A percentile compares a stretch with the other conserved stretches of the same genome.
phyloP scores from a whole-genome alignment of 2,329 filamentous ascomycete species.

The Dactylonectria estremocensis region DNA sequence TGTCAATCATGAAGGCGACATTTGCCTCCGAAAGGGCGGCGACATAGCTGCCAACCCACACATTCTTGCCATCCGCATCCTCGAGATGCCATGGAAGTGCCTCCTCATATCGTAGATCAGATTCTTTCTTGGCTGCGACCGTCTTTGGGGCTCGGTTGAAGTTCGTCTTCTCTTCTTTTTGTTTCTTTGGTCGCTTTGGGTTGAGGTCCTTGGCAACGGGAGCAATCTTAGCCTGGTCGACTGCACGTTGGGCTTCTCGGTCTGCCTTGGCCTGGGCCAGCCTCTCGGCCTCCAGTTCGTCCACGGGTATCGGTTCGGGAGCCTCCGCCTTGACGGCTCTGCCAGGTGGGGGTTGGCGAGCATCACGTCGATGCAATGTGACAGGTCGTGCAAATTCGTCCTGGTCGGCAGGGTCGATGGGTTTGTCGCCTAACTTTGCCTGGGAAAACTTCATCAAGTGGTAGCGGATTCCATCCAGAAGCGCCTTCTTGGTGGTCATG shows the following conservation, averaged over 20 bases:
- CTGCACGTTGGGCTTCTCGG: slow-evolving; percentile 86
- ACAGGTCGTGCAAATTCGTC: slow-evolving; percentile 90
- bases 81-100: slow-evolving; percentile 97
- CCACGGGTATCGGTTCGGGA: slow-evolving; percentile 59
- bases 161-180: slow-evolving; percentile 88
- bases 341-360: slow-evolving; percentile 77
- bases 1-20: slow-evolving; percentile 82
- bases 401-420: slow-evolving; percentile 78
- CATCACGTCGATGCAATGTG: slow-evolving; percentile 89
- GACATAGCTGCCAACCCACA: slow-evolving; percentile 94
- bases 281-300: slow-evolving; percentile 73
- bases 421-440: slow-evolving; percentile 70
- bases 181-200: slow-evolving; percentile 70
- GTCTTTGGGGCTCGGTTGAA: slow-evolving; percentile 85
- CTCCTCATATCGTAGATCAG: slow-evolving; percentile 89
- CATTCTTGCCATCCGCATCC: slow-evolving; percentile 95
- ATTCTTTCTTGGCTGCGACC: slow-evolving; percentile 84
- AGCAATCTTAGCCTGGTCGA: slow-evolving; percentile 93
- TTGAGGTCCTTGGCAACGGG: slow-evolving; percentile 77
- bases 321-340: slow-evolving; percentile 74
- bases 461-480: slow-evolving; percentile 85
- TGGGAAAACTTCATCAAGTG: slow-evolving; percentile 88
- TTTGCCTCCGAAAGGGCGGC: slow-evolving; percentile 89
- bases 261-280: slow-evolving; percentile 82
- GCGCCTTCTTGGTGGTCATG: slow-evolving; percentile 84